Conservation (phyloP, 257 asterid species). For the Oldenlandia corymbosa region DNA sequence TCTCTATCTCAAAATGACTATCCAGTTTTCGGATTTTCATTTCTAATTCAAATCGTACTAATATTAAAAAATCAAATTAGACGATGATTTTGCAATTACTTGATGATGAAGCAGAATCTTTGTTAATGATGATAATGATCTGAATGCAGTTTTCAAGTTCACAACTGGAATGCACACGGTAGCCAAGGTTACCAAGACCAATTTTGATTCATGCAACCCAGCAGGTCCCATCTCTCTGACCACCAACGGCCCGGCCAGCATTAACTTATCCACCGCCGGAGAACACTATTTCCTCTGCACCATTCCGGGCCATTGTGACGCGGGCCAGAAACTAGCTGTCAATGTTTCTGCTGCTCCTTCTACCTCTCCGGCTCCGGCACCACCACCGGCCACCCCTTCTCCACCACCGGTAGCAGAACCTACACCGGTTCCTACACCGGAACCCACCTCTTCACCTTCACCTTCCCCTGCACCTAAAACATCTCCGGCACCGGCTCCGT, state of each 20-base stretch:
- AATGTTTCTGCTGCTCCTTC: slow-evolving; percentile 42
- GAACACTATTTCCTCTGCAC: slow-evolving; percentile 58
- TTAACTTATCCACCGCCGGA: slow-evolving; percentile 43
- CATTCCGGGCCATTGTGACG: slow-evolving; percentile 32
- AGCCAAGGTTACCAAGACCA: slow-evolving; percentile 44
- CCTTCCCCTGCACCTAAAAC: slow-evolving; percentile 22
- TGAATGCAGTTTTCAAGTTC: slow-evolving; percentile 59
- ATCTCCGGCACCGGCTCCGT: slow-evolving; percentile 37
- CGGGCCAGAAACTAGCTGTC: slow-evolving; percentile 56
- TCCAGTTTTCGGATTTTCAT: too few species aligned
- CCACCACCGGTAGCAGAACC: slow-evolving; percentile 20
- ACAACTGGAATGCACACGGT: slow-evolving; percentile 37
- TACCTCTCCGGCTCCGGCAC: slow-evolving; percentile 21
- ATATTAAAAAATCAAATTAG: too few species aligned
- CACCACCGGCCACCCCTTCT: slow-evolving; percentile 19
- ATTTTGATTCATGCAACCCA: slow-evolving; percentile 45
- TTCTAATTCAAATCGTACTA: too few species aligned
- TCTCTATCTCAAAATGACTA: too few species aligned
- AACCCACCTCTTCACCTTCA: slow-evolving; percentile 33
- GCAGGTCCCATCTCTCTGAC: slow-evolving; percentile 35
- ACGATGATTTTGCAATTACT: too few species aligned
- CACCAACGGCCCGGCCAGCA: slow-evolving; percentile 43
- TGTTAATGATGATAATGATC: too few species aligned
- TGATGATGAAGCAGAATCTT: too few species aligned
- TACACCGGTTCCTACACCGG: slow-evolving; percentile 22